Conservation (phyloP, 768 basidiomycete species). For the Chalciporus chontae region DNA sequence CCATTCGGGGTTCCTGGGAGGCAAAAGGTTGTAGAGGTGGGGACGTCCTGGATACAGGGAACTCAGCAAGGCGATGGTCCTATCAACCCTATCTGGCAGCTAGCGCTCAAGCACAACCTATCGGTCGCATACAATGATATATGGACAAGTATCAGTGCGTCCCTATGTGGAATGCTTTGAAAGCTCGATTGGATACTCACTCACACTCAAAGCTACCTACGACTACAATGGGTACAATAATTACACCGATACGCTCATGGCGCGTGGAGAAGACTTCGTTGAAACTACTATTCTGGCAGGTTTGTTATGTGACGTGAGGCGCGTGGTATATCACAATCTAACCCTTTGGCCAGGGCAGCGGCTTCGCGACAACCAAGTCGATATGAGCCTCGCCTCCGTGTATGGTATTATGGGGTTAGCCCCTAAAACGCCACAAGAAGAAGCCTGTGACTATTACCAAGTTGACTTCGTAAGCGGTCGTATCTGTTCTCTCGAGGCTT, state of each 20-base stretch:
- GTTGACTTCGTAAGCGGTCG: conserved; percentile 34
- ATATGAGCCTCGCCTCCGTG: conserved; percentile 50
- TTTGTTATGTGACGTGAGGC: conserved; percentile 24
- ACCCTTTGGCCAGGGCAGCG: not conserved
- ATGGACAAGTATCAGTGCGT: conserved; percentile 44
- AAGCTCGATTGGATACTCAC: not conserved
- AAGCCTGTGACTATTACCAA: conserved; percentile 56
- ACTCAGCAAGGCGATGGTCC: conserved; percentile 45
- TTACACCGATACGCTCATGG: conserved; percentile 42
- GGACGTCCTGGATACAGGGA: conserved; percentile 62
- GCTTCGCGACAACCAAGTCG: conserved; percentile 35
- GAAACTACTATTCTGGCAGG: conserved; percentile 44
- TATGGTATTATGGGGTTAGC: conserved; percentile 51
- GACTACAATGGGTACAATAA: conserved; percentile 49
- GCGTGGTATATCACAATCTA: conserved; percentile 45
- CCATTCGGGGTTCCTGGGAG: conserved; percentile 39
- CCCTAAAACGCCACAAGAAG: conserved; percentile 42
- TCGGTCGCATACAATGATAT: conserved; percentile 43
- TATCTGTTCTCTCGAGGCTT: not conserved
- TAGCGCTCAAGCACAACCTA: conserved; percentile 56
- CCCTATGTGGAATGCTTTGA: not conserved
- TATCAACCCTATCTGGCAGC: conserved; percentile 55
- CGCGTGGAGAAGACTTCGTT: conserved; percentile 38
- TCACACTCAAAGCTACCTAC: conserved; percentile 44
- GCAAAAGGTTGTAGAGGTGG: conserved; percentile 48